Conservation (phyloP, 768 basidiomycete species). For the Tricholoma terreum region DNA sequence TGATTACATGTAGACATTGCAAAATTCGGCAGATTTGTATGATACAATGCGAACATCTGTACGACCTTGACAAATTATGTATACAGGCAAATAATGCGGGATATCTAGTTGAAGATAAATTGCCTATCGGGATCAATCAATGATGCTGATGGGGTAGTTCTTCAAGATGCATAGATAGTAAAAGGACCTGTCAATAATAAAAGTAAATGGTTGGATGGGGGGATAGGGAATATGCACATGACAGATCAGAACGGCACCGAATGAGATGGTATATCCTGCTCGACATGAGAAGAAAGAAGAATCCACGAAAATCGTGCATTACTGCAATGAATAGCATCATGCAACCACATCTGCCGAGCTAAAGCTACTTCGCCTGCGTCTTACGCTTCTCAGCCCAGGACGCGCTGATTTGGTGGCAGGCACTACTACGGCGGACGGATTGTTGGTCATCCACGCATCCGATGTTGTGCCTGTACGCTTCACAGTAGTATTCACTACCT, state of each 20-base stretch:
- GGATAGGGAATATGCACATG: conserved; percentile 23
- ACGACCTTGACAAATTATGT: neutral
- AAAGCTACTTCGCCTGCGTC: conserved; percentile 82
- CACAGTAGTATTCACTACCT: conserved; percentile 42
- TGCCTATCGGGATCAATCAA: conserved; percentile 14
- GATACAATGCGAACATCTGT: neutral
- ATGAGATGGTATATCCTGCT: conserved; percentile 5
- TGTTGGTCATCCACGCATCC: conserved; percentile 77
- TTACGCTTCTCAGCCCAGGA: conserved; percentile 68
- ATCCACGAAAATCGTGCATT: neutral
- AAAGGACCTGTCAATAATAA: conserved; percentile 18
- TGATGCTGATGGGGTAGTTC: conserved; percentile 14
- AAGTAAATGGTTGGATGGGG: conserved; percentile 33
- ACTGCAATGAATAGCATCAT: conserved; percentile 27
- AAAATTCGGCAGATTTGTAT: neutral
- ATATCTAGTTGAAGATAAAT: neutral
- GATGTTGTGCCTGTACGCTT: conserved; percentile 37
- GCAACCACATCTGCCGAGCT: conserved; percentile 84
- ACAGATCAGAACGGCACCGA: conserved; percentile 13
- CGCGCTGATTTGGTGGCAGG: conserved; percentile 71
- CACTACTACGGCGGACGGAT: conserved; percentile 65
- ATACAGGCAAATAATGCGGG: conserved; percentile 3
- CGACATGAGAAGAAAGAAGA: conserved; percentile 4
- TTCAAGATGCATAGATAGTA: conserved; percentile 10
- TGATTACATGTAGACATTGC: neutral